Percentiles rank a stretch among this genome's conserved stretches.
Evolutionary conservation across 2,329 filamentous ascomycete species (phyloP).

Genomic region (Chaetomium sp.): DNA sequence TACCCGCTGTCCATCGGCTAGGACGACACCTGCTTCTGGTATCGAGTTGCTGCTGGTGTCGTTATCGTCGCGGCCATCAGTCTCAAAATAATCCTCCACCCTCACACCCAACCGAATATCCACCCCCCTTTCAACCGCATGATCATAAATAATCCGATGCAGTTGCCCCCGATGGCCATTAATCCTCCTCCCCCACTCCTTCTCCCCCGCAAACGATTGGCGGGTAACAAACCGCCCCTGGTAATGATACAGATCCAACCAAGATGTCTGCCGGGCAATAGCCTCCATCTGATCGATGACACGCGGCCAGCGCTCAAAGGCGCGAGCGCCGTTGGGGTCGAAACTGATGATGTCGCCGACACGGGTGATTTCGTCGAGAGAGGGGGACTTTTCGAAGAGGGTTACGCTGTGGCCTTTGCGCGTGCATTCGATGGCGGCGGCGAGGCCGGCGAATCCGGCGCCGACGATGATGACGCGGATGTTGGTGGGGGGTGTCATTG

Average conservation of each 20-base stretch:
- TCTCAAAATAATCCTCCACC: slow-evolving; percentile 44
- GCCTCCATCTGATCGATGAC: slow-evolving; percentile 44
- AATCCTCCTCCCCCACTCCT: slow-evolving; percentile 40
- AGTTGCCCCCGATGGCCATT: slow-evolving; percentile 49
- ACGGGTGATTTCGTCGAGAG: slow-evolving; percentile 36
- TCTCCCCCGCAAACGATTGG: slow-evolving; percentile 31
- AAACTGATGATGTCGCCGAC: slow-evolving; percentile 52
- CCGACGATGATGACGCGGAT: slow-evolving; percentile 44
- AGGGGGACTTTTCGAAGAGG: slow-evolving; percentile 38
- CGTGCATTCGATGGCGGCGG: slow-evolving; percentile 53
- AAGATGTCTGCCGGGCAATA: slow-evolving; percentile 42
- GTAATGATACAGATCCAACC: slow-evolving; percentile 37
- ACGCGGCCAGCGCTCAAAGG: slow-evolving; percentile 50
- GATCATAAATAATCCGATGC: slow-evolving; percentile 45
- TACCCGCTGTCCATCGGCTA: slow-evolving; percentile 32
- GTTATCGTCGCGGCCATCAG: slow-evolving; percentile 22
- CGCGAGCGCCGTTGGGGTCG: slow-evolving; percentile 48
- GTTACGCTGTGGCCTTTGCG: slow-evolving; percentile 46
- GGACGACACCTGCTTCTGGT: slow-evolving; percentile 36
- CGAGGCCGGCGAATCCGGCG: slow-evolving; percentile 52
- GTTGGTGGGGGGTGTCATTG: slow-evolving; percentile 28
- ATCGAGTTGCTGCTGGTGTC: no score
- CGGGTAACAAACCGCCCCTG: slow-evolving; percentile 45
- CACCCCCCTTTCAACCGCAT: slow-evolving; percentile 43
- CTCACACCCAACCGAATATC: slow-evolving; percentile 40